A percentile compares a stretch with the other conserved stretches of the same genome.
Conservation (phyloP, 768 basidiomycete species). For the Chalciporus piperatus region DNA sequence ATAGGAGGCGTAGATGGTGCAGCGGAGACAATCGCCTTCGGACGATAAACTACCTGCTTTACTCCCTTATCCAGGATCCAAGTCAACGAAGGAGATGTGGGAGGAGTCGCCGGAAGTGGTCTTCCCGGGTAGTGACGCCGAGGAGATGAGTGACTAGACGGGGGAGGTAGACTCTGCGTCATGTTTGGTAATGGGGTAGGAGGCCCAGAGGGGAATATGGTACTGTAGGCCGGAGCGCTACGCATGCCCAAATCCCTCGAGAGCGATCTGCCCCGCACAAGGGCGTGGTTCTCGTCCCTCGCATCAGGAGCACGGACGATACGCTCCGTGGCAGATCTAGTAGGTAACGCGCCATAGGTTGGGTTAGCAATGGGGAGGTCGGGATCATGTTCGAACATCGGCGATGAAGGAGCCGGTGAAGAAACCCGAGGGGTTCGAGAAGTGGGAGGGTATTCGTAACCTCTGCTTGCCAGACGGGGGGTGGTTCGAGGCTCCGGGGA, state of each 20-base stretch:
- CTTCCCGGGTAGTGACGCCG: conserved; percentile 33
- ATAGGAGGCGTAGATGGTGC: conserved; percentile 34
- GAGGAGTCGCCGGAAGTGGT: conserved; percentile 33
- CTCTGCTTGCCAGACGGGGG: conserved; percentile 16
- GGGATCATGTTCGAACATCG: conserved; percentile 28
- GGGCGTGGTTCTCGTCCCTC: conserved; percentile 26
- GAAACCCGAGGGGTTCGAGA: conserved; percentile 24
- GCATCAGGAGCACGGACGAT: conserved; percentile 27
- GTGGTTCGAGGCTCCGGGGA: conserved; percentile 17
- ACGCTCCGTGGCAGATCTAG: conserved; percentile 32
- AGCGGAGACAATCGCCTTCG: conserved; percentile 18
- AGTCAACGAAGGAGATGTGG: conserved; percentile 31
- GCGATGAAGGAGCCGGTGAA: conserved; percentile 20
- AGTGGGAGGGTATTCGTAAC: conserved; percentile 9
- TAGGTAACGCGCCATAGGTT: conserved; percentile 19
- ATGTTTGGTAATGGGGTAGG: conserved; percentile 24
- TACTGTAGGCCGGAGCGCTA: conserved; percentile 33
- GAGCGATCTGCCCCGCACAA: conserved; percentile 31
- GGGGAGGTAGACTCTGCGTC: conserved; percentile 25
- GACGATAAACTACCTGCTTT: conserved; percentile 8
- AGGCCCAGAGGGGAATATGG: conserved; percentile 34
- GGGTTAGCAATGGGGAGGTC: conserved; percentile 23
- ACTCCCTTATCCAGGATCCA: conserved; percentile 33
- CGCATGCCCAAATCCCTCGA: conserved; percentile 32
- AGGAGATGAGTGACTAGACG: conserved; percentile 24